Percentiles rank a stretch among this genome's conserved stretches.
These are phyloP conservation scores for Licmophora abbreviata DNA, from an alignment of 108 stramenopile species.

Conservation along the genomic window DNA sequence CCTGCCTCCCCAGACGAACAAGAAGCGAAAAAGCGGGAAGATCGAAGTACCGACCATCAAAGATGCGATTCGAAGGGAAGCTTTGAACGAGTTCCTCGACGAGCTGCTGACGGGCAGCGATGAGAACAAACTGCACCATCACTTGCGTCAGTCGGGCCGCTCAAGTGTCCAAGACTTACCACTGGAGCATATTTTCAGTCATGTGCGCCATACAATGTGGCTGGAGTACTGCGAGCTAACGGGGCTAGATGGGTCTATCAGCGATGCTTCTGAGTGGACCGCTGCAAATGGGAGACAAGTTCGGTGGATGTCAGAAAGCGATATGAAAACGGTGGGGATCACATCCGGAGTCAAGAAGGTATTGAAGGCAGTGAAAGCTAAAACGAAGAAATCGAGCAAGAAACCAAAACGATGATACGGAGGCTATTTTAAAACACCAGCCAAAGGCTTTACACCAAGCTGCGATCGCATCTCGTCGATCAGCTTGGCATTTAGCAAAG, in stretches of 20 bases:
- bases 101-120: slow-evolving; percentile 7
- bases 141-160: background rate
- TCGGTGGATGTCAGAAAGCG: slow-evolving; percentile 67
- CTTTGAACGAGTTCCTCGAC: slow-evolving; percentile 21
- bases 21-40: slow-evolving; percentile 13
- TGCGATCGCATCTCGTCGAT: slow-evolving; percentile 52
- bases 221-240: slow-evolving; percentile 32
- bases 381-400: background rate
- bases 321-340: slow-evolving; percentile 68
- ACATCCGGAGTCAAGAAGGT: slow-evolving; percentile 80
- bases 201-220: slow-evolving; percentile 71
- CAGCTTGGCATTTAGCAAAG: slow-evolving; percentile 28
- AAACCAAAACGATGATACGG: slow-evolving; percentile 2
- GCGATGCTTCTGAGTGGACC: slow-evolving; percentile 22
- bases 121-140: background rate
- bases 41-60: slow-evolving; percentile 29
- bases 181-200: slow-evolving; percentile 76
- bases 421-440: background rate
- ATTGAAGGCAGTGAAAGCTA: slow-evolving; percentile 26
- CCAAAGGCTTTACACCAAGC: slow-evolving; percentile 37
- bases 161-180: slow-evolving; percentile 22
- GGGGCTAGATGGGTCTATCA: too few relatives aligned
- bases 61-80: slow-evolving; percentile 11
- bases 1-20: slow-evolving; percentile 13
- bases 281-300: slow-evolving; percentile 32